Conservation (phyloP, 2,329 filamentous ascomycete species). For the Coniochaeta prunicola region DNA sequence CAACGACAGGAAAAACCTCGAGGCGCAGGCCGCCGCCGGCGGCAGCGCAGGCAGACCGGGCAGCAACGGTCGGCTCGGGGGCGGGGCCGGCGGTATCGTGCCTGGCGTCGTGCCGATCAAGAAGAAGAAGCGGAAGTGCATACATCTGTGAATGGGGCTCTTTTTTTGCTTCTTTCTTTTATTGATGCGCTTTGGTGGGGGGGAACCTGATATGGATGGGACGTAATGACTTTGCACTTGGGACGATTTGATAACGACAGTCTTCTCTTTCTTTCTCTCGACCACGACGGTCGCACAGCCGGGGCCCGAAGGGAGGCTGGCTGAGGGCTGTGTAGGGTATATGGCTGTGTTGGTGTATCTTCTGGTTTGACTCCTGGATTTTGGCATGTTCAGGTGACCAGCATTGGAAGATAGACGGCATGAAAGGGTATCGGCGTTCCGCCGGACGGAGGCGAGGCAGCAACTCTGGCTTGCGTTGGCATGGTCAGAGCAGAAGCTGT, state of each 20-base stretch:
- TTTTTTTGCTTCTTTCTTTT: background rate
- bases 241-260: slow-evolving; percentile 1
- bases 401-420: slow-evolving; percentile 7
- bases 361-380: slow-evolving; percentile 1
- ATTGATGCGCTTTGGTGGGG: background rate
- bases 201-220: background rate
- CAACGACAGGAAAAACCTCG: slow-evolving; percentile 62
- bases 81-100: slow-evolving; percentile 15
- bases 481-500: background rate
- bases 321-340: background rate
- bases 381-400: slow-evolving; percentile 7
- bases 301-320: background rate
- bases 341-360: background rate
- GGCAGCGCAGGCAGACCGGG: slow-evolving; percentile 20
- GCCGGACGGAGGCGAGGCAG: background rate
- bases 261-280: slow-evolving; percentile 4
- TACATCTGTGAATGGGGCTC: slow-evolving; percentile 54
- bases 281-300: background rate
- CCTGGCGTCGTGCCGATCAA: slow-evolving; percentile 42
- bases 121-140: slow-evolving; percentile 81
- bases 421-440: slow-evolving; percentile 4
- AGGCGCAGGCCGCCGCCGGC: slow-evolving; percentile 35
- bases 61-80: slow-evolving; percentile 14
- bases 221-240: slow-evolving; percentile 3
- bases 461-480: background rate